Percentiles rank a stretch among this genome's conserved stretches.
phyloP scores from a whole-genome alignment of 495 filamentous ascomycete species.

The Hypoxylon rickii region DNA sequence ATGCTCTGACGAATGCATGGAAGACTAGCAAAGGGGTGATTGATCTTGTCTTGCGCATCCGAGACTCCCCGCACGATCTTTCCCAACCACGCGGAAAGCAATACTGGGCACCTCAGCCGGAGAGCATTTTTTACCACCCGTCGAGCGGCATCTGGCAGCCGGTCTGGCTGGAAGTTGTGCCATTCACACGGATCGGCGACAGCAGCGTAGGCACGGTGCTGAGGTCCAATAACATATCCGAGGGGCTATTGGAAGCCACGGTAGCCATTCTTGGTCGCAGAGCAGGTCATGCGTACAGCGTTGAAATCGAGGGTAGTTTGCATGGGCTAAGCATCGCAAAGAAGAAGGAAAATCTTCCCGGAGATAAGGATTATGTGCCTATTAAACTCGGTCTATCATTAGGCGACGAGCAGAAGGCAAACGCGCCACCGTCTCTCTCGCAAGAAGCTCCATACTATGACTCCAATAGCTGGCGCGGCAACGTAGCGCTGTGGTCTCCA shows the following conservation, averaged over 20 bases:
- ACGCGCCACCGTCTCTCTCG: conserved; percentile 24
- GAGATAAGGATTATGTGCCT: conserved; percentile 44
- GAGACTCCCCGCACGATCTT: conserved; percentile 57
- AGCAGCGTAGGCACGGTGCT: conserved; percentile 39
- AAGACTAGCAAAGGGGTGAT: conserved; percentile 24
- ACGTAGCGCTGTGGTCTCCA: conserved; percentile 57
- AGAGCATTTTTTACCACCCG: conserved; percentile 66
- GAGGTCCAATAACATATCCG: conserved; percentile 35
- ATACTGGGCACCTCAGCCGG: conserved; percentile 53
- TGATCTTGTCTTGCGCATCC: conserved; percentile 31
- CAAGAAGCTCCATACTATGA: conserved; percentile 25
- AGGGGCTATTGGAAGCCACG: conserved; percentile 31
- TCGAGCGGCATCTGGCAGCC: conserved; percentile 68
- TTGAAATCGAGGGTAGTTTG: conserved; percentile 40
- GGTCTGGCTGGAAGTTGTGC: conserved; percentile 63
- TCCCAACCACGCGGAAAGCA: conserved; percentile 52
- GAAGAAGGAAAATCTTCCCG: conserved; percentile 34
- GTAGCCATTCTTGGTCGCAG: conserved; percentile 35
- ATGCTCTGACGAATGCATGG: conserved; percentile 48
- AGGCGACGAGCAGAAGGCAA: conserved; percentile 41
- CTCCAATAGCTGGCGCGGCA: conserved; percentile 34
- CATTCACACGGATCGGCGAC: conserved; percentile 43
- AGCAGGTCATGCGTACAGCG: conserved; percentile 35
- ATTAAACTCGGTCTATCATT: conserved; percentile 55
- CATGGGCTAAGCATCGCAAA: conserved; percentile 39